Evolutionary conservation across 2,329 filamentous ascomycete genomes (phyloP).

Genomic region (Sclerotinia minor): DNA sequence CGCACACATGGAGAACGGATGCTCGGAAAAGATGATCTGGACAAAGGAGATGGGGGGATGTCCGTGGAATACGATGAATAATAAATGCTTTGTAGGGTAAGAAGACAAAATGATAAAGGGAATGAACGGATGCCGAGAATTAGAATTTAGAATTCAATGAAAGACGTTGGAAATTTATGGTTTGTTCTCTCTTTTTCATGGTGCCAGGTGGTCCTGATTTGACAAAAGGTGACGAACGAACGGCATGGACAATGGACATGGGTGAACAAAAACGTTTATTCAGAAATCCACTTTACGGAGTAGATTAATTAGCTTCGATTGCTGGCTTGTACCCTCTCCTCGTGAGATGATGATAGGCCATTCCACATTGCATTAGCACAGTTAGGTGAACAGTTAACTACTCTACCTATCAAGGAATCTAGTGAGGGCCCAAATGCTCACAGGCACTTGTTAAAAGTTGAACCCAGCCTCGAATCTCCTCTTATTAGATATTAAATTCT

Average conservation of each 20-base stretch:
- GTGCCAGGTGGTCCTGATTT: constrained; percentile 4
- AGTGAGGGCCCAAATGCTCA: neutral
- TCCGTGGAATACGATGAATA: constrained; percentile 8
- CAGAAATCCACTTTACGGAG: neutral
- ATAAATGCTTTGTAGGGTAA: neutral
- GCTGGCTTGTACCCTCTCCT: neutral
- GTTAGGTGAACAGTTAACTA: too few relatives aligned
- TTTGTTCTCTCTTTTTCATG: neutral
- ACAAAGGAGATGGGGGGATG: constrained; percentile 4
- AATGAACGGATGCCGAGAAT: neutral
- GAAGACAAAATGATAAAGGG: neutral
- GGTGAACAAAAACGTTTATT: neutral
- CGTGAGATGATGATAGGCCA: neutral
- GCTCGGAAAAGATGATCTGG: constrained; percentile 2
- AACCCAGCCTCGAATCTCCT: neutral
- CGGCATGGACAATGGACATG: neutral
- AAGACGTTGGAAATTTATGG: neutral
- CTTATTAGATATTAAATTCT: too few relatives aligned
- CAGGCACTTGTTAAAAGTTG: too few relatives aligned
- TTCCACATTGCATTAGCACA: neutral
- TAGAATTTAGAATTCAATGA: neutral
- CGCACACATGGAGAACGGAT: neutral
- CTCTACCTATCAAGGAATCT: neutral
- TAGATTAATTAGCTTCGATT: neutral
- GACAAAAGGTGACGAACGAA: neutral